Percentiles rank a stretch among this genome's conserved stretches.
phyloP scores from a whole-genome alignment of 371 early-diverging fungal species.

The Mortierella sp. region DNA sequence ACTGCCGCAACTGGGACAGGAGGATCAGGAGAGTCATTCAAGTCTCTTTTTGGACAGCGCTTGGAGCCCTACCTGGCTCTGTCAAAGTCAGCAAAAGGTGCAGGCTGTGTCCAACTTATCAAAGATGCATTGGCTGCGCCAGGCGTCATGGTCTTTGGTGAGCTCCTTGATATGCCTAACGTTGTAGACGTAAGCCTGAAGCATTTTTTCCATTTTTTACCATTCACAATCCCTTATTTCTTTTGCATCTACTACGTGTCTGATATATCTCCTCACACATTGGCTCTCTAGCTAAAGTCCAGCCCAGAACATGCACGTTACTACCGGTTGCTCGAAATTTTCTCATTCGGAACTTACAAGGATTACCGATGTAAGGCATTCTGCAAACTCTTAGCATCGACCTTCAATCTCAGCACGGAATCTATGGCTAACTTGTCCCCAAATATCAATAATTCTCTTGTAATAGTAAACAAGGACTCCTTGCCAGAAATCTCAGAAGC shows the following conservation, averaged over 20 bases:
- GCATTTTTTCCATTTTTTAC: not conserved
- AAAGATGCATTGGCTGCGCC: constrained; percentile 80
- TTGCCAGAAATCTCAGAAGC: constrained; percentile 72
- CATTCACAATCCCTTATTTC: not conserved
- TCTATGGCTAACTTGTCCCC: not conserved
- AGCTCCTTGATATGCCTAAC: constrained; percentile 79
- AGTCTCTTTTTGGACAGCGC: constrained; percentile 57
- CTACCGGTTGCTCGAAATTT: constrained; percentile 72
- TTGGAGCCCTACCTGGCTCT: constrained; percentile 81
- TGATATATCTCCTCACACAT: not conserved
- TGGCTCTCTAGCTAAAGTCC: constrained; percentile 63
- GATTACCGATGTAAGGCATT: constrained; percentile 78
- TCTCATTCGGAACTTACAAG: constrained; percentile 83
- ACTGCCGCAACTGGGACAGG: constrained; percentile 12
- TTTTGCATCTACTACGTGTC: not conserved
- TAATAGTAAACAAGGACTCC: constrained; percentile 60
- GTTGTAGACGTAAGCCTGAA: constrained; percentile 70
- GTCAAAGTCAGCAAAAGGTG: constrained; percentile 83
- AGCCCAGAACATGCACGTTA: constrained; percentile 71
- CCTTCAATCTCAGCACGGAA: too few species aligned
- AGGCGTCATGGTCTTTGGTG: constrained; percentile 86
- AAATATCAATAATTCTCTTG: not conserved
- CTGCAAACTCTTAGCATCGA: not conserved
- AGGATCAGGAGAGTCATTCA: constrained; percentile 45
- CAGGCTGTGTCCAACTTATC: constrained; percentile 80